phyloP scores from a whole-genome alignment of 106 monocot species.

The Allium fistulosum region DNA sequence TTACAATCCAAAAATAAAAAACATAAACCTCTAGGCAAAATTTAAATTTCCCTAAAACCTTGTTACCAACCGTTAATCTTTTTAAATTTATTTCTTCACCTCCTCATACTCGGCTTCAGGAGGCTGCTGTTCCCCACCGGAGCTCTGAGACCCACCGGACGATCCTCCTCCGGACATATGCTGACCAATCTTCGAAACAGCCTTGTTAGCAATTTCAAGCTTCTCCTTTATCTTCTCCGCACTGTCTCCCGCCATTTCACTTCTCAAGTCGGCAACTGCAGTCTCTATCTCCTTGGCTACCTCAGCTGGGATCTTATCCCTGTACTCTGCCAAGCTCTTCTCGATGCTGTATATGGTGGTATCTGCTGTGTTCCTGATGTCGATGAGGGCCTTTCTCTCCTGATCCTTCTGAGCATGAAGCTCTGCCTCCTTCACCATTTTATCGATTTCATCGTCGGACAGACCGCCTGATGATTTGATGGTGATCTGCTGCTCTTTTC shows the following conservation, averaged over 20 bases:
- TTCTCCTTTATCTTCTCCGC: slow-evolving; percentile 55
- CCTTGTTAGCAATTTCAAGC: slow-evolving; percentile 50
- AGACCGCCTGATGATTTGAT: slow-evolving; percentile 59
- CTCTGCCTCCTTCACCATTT: slow-evolving; percentile 71
- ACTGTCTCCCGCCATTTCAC: slow-evolving; percentile 26
- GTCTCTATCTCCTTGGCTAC: slow-evolving; percentile 43
- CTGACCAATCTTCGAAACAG: slow-evolving; percentile 58
- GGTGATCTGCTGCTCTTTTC: slow-evolving; percentile 63
- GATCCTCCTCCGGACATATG: slow-evolving; percentile 32
- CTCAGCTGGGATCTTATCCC: slow-evolving; percentile 50
- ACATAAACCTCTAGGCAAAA: too few species aligned
- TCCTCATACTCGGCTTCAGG: slow-evolving; percentile 61
- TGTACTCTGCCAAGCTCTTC: slow-evolving; percentile 58
- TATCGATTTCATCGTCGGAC: slow-evolving; percentile 50
- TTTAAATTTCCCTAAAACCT: too few species aligned
- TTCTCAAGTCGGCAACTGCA: slow-evolving; percentile 43
- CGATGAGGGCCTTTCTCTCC: slow-evolving; percentile 55
- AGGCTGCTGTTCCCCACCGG: slow-evolving; percentile 21
- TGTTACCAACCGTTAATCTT: not conserved
- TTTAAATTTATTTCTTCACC: slow-evolving; percentile 16
- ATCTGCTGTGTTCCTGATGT: slow-evolving; percentile 51
- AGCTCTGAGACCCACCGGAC: slow-evolving; percentile 1
- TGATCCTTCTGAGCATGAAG: slow-evolving; percentile 56
- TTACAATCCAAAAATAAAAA: too few species aligned
- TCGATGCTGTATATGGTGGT: slow-evolving; percentile 59